Conservation (phyloP, 805 yeast species). For the Barnettozyma botsteinii region DNA sequence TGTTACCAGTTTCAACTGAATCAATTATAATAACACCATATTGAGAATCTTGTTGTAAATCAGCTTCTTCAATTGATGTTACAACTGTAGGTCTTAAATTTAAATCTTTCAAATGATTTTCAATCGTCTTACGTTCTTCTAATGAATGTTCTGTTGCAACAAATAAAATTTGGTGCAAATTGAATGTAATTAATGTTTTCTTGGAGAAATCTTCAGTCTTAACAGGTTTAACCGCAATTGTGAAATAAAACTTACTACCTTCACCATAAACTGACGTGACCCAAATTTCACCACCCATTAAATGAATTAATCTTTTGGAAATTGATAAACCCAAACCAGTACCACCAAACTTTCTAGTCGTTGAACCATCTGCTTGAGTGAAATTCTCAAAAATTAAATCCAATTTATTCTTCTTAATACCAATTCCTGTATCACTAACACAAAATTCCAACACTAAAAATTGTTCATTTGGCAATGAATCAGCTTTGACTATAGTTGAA, state of each 20-base stretch:
- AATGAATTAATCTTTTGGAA: constrained; percentile 78
- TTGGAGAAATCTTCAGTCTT: constrained; percentile 40
- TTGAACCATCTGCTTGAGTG: constrained; percentile 91
- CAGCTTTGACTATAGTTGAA: constrained; percentile 32
- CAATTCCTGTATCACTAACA: constrained; percentile 87
- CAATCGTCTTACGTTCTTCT: constrained; percentile 44
- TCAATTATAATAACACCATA: constrained; percentile 82
- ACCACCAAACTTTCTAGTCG: constrained; percentile 89
- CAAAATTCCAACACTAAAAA: constrained; percentile 65
- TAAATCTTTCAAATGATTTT: constrained; percentile 44
- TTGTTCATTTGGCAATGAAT: constrained; percentile 60
- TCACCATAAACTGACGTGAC: constrained; percentile 72
- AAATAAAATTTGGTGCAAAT: constrained; percentile 62
- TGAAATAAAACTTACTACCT: constrained; percentile 80
- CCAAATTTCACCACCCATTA: constrained; percentile 94
- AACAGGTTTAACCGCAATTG: constrained; percentile 71
- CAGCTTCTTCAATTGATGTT: constrained; percentile 49
- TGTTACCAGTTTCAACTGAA: constrained; percentile 66
- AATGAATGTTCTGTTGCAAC: constrained; percentile 58
- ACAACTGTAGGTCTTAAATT: constrained; percentile 62
- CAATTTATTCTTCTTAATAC: constrained; percentile 76
- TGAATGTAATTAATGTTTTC: constrained; percentile 65
- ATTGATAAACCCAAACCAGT: constrained; percentile 88
- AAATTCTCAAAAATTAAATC: constrained; percentile 82
- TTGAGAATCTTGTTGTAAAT: constrained; percentile 42